These are phyloP conservation scores for Botrytis fabae DNA, from an alignment of 2,329 filamentous ascomycete genomes.

Conservation along the genomic window DNA sequence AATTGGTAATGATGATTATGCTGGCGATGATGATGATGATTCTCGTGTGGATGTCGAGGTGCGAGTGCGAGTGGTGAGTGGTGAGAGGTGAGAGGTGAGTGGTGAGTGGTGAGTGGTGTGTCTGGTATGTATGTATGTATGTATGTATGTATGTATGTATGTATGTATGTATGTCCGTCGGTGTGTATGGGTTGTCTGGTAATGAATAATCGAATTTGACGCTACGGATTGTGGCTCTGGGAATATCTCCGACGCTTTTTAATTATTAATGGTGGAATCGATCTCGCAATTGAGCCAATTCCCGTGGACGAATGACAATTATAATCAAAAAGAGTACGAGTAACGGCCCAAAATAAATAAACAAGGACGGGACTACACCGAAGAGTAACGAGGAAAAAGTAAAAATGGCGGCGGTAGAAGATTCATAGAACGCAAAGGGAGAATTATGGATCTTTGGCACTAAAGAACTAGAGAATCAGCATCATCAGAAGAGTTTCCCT, in stretches of 20 bases:
- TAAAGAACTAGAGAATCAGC: not conserved
- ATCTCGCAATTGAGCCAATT: not conserved
- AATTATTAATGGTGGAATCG: not conserved
- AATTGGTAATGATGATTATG: not conserved
- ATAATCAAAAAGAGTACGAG: not conserved
- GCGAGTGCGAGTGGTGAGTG: not conserved
- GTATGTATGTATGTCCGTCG: not conserved
- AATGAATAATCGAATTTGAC: constrained; percentile 2
- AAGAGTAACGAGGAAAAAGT: constrained; percentile 10
- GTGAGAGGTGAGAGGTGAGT: too few relatives aligned
- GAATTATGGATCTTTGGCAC: constrained; percentile 16
- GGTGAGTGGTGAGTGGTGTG: too few relatives aligned
- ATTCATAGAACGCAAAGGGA: not conserved
- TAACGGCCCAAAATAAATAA: not conserved
- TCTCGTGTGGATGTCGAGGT: not conserved
- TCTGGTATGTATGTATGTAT: not conserved
- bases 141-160: too few relatives aligned
- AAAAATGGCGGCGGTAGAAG: not conserved
- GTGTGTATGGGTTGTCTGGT: not conserved
- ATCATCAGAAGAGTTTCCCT: not conserved
- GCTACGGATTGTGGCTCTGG: not conserved
- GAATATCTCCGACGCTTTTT: not conserved
- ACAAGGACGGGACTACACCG: not conserved
- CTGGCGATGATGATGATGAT: not conserved
- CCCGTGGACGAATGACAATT: not conserved